Conservation (phyloP, 2,329 filamentous ascomycete genomes). For the Acephala macrosclerotiorum region DNA sequence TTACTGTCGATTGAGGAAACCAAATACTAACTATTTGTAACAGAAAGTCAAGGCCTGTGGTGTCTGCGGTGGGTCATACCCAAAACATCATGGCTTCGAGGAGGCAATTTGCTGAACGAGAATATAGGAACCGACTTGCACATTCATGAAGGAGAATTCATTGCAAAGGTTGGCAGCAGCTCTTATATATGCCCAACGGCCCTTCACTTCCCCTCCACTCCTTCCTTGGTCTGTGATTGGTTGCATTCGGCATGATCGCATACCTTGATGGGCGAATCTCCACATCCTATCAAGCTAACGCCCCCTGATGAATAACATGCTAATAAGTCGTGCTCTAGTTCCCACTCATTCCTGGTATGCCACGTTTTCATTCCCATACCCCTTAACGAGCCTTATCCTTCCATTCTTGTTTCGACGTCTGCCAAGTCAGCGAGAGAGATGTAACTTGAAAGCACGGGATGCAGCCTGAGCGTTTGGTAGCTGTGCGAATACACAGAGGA, state of each 20-base stretch:
- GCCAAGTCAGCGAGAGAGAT: not conserved
- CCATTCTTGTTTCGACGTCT: not conserved
- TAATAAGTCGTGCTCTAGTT: conserved; percentile 57
- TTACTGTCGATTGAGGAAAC: not conserved
- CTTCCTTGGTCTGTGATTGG: conserved; percentile 19
- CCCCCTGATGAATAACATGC: conserved; percentile 18
- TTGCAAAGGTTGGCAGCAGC: conserved; percentile 53
- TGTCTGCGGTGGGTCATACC: conserved; percentile 60
- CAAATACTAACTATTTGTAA: not conserved
- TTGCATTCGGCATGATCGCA: not conserved
- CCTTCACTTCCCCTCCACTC: conserved; percentile 24
- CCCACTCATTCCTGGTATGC: conserved; percentile 64
- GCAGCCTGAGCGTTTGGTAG: too few relatives aligned
- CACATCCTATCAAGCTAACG: conserved; percentile 14
- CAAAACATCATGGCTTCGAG: conserved; percentile 50
- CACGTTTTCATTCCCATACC: not conserved
- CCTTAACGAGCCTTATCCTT: not conserved
- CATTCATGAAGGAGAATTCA: conserved; percentile 74
- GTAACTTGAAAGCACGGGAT: not conserved
- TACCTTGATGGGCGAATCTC: conserved; percentile 38
- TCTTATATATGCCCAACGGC: conserved; percentile 25
- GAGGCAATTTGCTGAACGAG: not conserved
- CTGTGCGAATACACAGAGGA: not conserved
- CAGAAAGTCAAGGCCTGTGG: conserved; percentile 70
- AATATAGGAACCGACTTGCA: conserved; percentile 52